Evolutionary conservation across 768 basidiomycete genomes (phyloP), one percentile per base, ranked within the genome.

Genomic region (Amanita molliuscula): DNA sequence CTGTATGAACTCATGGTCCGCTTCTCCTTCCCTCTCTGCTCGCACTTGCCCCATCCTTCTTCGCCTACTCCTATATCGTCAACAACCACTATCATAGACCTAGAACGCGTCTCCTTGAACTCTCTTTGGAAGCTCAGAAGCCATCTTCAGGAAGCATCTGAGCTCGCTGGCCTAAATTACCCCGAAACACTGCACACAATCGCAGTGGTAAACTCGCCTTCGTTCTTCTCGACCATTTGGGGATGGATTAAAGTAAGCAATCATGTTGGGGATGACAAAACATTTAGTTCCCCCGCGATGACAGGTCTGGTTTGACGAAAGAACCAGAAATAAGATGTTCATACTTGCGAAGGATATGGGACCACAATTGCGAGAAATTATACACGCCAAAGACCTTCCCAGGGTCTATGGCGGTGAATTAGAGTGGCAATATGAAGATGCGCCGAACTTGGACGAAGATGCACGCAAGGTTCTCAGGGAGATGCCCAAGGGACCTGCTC

Each of bases 191-290:
- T 89, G 36, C 68, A 75, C 56, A 72, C 75, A 31, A 77, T 83
- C 56, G 81, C 73, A 9, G 65, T 92, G 48, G 80, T 92, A 48
- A 90, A 91, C 55, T 81, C 87, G 0, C 89, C 90, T 0, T 69
- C 78, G 0, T 92, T 89, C 70, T 92, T 92, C 63, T 77, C 83
- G 2, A 86, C 82, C 1, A 70, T 91, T 8, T 92, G 88, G 88
- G 74, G 73, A 28, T 91, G 88, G 88, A 73, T 91, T 61, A 88
- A 86, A 71, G 83, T 80, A 51, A 35, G 66, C 44, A 18, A 16
- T 10, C 37, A 20, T 21, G 42, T 15, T 28, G 13, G 4, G 25
- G 20, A 25, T 7, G 16, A 11, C 34, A 25, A 23, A 10, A 3
- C 2, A 18, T 11, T 1, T 1, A 8, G n/a, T 44, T 11, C 28